Conservation (phyloP, 805 yeast species). For the Ogataea trehalophila region DNA sequence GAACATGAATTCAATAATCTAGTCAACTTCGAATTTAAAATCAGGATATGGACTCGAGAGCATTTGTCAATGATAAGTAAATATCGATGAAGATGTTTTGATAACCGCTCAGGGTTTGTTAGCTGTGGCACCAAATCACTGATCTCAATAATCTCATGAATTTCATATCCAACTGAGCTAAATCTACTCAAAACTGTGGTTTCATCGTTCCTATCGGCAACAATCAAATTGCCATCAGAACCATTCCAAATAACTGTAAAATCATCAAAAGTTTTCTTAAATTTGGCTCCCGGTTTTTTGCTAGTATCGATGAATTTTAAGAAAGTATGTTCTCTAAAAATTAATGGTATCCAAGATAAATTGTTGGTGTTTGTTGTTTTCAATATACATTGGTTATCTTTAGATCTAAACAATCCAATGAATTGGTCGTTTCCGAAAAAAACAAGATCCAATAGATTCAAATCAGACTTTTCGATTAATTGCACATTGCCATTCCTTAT, state of each 20-base stretch:
- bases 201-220: conserved; percentile 1
- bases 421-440: neutral
- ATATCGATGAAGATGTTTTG: neutral
- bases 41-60: conserved; percentile 4
- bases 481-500: conserved; percentile 11
- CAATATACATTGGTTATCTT: neutral
- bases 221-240: neutral
- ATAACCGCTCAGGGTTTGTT: neutral
- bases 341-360: neutral
- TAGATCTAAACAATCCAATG: conserved; percentile 5
- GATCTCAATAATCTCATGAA: conserved; percentile 9
- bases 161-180: neutral
- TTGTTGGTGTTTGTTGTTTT: neutral
- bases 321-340: neutral
- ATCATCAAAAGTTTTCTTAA: conserved; percentile 7
- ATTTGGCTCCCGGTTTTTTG: neutral
- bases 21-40: conserved; percentile 7
- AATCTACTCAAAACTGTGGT: neutral
- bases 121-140: neutral
- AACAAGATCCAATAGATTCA: conserved; percentile 1
- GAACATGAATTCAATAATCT: conserved; percentile 5
- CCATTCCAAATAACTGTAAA: conserved; percentile 1
- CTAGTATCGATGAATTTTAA: neutral
- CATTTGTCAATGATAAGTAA: conserved; percentile 6
- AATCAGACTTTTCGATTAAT: conserved; percentile 1